These are phyloP conservation scores for Schizonepeta tenuifolia DNA, from an alignment of 257 asterid genomes.

Conservation along the genomic window DNA sequence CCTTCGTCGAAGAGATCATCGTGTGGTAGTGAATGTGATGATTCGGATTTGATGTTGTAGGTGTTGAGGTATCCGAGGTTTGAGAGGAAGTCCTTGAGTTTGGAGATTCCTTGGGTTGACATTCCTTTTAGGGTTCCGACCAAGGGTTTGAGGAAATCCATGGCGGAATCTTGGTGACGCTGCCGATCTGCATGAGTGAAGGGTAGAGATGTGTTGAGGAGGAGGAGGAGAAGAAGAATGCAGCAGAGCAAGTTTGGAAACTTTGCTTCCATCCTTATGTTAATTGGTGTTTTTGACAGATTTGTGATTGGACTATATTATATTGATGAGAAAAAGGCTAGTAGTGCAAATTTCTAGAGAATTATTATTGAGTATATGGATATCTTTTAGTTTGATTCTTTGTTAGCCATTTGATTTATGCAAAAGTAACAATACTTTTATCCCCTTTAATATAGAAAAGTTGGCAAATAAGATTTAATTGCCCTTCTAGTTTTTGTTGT, in stretches of 20 bases:
- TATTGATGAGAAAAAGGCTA: too few relatives aligned
- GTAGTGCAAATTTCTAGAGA: too few relatives aligned
- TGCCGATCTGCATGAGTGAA: neutral
- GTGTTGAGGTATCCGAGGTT: slow-evolving; percentile 32
- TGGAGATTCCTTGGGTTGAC: slow-evolving; percentile 11
- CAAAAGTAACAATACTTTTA: too few relatives aligned
- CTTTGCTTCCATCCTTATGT: slow-evolving; percentile 8
- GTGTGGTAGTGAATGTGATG: neutral
- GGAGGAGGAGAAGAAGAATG: slow-evolving; percentile 15
- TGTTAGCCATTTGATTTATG: too few relatives aligned
- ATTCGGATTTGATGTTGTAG: too few relatives aligned
- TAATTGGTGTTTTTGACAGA: too few relatives aligned
- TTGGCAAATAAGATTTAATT: too few relatives aligned
- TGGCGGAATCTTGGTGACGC: slow-evolving; percentile 2
- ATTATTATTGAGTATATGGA: too few relatives aligned
- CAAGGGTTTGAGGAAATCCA: slow-evolving; percentile 25
- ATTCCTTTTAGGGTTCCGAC: slow-evolving; percentile 26
- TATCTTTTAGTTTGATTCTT: too few relatives aligned
- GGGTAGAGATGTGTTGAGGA: slow-evolving; percentile 5
- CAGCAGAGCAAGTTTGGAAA: neutral
- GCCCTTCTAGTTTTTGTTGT: too few relatives aligned
- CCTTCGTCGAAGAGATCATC: slow-evolving; percentile 24
- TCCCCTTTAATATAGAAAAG: too few relatives aligned
- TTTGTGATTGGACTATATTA: too few relatives aligned
- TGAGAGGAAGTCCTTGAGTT: slow-evolving; percentile 27